Base-by-base conservation (phyloP, 208 protist species). In the Wallacemonas collosoma region DNA sequence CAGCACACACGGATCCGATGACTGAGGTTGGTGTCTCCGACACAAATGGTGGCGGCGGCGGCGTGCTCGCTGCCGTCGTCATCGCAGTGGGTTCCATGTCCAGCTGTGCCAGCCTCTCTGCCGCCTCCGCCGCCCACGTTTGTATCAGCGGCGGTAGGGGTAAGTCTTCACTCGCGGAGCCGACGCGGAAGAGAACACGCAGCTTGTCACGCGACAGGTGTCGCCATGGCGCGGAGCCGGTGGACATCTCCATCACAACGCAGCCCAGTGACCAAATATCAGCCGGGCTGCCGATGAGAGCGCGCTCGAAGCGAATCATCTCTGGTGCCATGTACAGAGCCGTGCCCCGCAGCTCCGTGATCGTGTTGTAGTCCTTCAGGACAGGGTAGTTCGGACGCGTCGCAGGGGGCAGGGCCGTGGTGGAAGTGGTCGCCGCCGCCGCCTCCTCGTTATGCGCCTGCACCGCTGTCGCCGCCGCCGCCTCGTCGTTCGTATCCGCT, bases 241-340 rank as follows among this genome's bases (percentile, higher is more conserved):
- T 93, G 41, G 85, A 75, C 67, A 95, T 81, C 76, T 97, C 86
- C 83, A 95, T 89, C 63, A 93, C 80, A 2, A 92, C 85, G 61
- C 93, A 97, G 4, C 90, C 93, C 5, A 97, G 58, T 1, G 89
- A 85, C 91, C 93, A 97, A 15, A 95, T 74, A 73, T 97, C 93
- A 0, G 89, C 86, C 12, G 86, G 70, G 63, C 73, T 90, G 54
- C 86, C 88, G 45, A 85, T 89, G 3, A 66, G 71, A 15, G 80
- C 45, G 40, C 81, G 72, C 73, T 94, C 89, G 53, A 94, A 90
- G 57, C 80, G 75, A 60, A 95, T 88, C 80, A 92, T 85, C 80
- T 97, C 87, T 3, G 91, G 91, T 11, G 91, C 81, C 89, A 96
- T 93, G 81, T 94, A 96, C 8, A 88, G 85, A 56, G 85, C 84